phyloP scores from a whole-genome alignment of 2,329 filamentous ascomycete genomes.

The Diaporthe aspalathi region DNA sequence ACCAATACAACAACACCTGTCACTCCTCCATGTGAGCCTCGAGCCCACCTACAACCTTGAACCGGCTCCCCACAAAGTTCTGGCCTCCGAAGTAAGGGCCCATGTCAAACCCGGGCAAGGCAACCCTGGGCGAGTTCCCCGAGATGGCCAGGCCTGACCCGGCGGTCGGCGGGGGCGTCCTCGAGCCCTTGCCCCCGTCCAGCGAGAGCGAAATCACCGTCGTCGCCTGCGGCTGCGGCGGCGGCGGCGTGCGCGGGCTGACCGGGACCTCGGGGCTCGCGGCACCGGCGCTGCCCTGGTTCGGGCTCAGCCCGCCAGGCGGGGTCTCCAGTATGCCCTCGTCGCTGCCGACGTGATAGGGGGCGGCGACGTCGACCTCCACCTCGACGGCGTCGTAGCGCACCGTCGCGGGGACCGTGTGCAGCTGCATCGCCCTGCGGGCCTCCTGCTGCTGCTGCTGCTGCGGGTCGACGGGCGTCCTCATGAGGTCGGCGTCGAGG shows the following conservation, averaged over 20 bases:
- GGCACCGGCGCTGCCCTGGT: conserved; percentile 29
- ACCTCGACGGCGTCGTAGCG: conserved; percentile 28
- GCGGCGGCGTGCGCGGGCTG: conserved; percentile 27
- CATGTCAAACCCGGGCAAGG: conserved; percentile 24
- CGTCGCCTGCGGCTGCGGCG: conserved; percentile 8
- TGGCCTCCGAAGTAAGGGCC: conserved; percentile 28
- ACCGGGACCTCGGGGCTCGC: conserved; percentile 32
- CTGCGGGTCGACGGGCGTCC: conserved; percentile 33
- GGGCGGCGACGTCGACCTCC: conserved; percentile 6
- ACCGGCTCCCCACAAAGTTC: conserved; percentile 37
- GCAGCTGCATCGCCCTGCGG: conserved; percentile 26
- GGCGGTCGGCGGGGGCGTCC: background rate
- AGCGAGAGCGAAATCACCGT: background rate
- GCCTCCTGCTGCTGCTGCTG: conserved; percentile 14
- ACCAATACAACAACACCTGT: too few relatives aligned
- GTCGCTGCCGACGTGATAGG: conserved; percentile 37
- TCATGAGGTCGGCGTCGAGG: conserved; percentile 43
- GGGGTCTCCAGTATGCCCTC: conserved; percentile 36
- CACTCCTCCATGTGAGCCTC: conserved; percentile 40
- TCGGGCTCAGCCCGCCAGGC: conserved; percentile 27
- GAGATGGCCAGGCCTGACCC: conserved; percentile 2
- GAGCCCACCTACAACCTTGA: conserved; percentile 35
- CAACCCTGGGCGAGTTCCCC: conserved; percentile 9
- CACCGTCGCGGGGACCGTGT: conserved; percentile 30
- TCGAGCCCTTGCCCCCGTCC: background rate